Evolutionary conservation across 208 protist genomes (phyloP).

Genomic region (Trypanosoma lewisi): DNA sequence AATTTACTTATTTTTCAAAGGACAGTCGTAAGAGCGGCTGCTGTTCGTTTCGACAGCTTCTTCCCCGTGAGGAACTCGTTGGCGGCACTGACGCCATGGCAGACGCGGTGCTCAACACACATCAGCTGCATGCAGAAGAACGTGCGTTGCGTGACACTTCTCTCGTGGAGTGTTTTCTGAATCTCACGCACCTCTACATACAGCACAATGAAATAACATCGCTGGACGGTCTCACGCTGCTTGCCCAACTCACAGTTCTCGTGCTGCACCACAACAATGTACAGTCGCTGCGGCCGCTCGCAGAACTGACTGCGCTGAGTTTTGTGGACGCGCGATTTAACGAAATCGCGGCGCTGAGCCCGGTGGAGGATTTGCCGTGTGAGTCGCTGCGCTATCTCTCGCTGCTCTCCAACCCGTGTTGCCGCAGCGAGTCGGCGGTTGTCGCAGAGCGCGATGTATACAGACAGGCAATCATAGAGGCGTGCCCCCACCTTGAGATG

Average conservation of each 20-base stretch:
- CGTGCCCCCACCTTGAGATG: conserved; percentile 37
- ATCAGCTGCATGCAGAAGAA: conserved; percentile 48
- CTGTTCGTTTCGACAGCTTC: conserved; percentile 28
- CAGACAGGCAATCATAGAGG: conserved; percentile 17
- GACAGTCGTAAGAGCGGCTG: neutral
- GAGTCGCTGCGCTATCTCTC: conserved; percentile 48
- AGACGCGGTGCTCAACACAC: conserved; percentile 58
- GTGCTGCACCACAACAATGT: conserved; percentile 78
- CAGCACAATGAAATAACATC: conserved; percentile 61
- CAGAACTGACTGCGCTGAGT: conserved; percentile 37
- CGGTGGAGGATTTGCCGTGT: conserved; percentile 48
- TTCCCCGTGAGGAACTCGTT: conserved; percentile 37
- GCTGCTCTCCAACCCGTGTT: conserved; percentile 55
- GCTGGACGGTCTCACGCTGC: conserved; percentile 64
- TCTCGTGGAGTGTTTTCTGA: conserved; percentile 61
- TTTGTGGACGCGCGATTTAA: conserved; percentile 73
- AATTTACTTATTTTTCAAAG: neutral
- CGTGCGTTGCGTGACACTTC: conserved; percentile 33
- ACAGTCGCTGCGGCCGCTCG: conserved; percentile 43
- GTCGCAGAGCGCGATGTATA: conserved; percentile 10
- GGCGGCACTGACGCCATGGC: conserved; percentile 59
- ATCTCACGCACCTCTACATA: conserved; percentile 75
- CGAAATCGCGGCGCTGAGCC: conserved; percentile 30
- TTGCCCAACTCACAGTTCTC: conserved; percentile 58
- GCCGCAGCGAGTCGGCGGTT: conserved; percentile 8